A percentile compares a stretch with the other conserved stretches of the same genome.
These are phyloP conservation scores for Calonectria honghensis DNA, from an alignment of 2,329 filamentous ascomycete genomes.

Conservation along the genomic window DNA sequence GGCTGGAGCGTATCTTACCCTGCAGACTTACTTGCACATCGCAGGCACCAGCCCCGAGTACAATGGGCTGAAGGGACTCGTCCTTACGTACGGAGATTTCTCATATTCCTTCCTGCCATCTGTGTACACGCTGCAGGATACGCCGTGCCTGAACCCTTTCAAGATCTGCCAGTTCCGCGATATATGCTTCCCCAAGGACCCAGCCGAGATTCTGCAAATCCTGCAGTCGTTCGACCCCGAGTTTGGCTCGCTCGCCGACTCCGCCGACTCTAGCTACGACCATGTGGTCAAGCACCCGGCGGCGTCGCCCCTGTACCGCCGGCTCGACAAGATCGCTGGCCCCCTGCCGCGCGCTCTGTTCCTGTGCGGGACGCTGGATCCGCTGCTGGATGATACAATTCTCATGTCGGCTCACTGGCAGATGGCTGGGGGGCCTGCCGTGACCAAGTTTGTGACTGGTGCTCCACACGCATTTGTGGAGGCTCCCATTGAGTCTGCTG, in stretches of 20 bases:
- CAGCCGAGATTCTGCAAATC: neutral
- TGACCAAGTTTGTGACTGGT: slow-evolving; percentile 40
- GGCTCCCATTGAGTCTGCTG: slow-evolving; percentile 27
- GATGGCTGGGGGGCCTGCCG: slow-evolving; percentile 38
- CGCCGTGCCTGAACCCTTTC: neutral
- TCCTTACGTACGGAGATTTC: slow-evolving; percentile 24
- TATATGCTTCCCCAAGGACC: neutral
- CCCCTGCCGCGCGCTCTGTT: slow-evolving; percentile 41
- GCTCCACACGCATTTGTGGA: slow-evolving; percentile 41
- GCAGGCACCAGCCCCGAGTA: slow-evolving; percentile 7
- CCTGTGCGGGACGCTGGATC: slow-evolving; percentile 42
- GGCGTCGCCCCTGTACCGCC: slow-evolving; percentile 34
- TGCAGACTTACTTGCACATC: slow-evolving; percentile 33
- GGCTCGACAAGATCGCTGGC: slow-evolving; percentile 23
- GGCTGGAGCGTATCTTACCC: slow-evolving; percentile 21
- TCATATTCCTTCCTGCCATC: slow-evolving; percentile 26
- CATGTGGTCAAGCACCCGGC: slow-evolving; percentile 25
- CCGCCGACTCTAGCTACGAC: slow-evolving; percentile 13
- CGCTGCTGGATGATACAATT: slow-evolving; percentile 43
- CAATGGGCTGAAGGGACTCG: slow-evolving; percentile 9
- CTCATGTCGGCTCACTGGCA: slow-evolving; percentile 45
- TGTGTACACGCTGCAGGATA: slow-evolving; percentile 23
- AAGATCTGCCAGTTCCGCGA: slow-evolving; percentile 27
- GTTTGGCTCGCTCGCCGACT: slow-evolving; percentile 25
- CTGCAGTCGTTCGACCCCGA: slow-evolving; percentile 21